These are phyloP conservation scores for Dinochytrium kinnereticum DNA, from an alignment of 371 early-diverging fungal species.

Conservation along the genomic window DNA sequence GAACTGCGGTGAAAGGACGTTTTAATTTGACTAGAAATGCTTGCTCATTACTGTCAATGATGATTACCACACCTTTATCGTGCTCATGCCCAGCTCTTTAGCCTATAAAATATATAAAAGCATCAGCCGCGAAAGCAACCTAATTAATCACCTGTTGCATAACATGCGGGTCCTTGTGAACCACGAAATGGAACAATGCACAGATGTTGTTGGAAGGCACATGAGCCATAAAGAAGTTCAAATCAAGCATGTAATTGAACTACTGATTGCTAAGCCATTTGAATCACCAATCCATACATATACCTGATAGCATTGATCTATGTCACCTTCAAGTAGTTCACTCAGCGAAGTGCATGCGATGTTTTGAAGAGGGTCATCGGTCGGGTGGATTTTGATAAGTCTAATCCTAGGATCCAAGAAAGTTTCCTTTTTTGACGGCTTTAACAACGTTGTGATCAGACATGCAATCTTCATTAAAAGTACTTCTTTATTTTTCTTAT, in stretches of 20 bases:
- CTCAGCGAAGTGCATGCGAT: not conserved
- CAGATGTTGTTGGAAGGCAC: conserved; percentile 34
- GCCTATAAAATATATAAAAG: not conserved
- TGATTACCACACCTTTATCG: not conserved
- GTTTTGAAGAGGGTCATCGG: not conserved
- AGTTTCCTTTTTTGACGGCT: not conserved
- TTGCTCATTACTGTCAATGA: not conserved
- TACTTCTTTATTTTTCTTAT: not conserved
- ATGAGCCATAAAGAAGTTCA: conserved; percentile 47
- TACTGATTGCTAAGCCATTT: conserved; percentile 29
- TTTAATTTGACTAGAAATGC: too few relatives aligned
- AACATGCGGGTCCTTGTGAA: conserved; percentile 35
- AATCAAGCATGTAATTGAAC: conserved; percentile 58
- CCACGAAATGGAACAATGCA: conserved; percentile 40
- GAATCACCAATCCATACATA: not conserved
- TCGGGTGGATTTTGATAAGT: not conserved
- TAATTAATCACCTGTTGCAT: conserved; percentile 21
- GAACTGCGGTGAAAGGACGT: too few relatives aligned
- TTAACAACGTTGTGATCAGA: too few relatives aligned
- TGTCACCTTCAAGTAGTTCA: not conserved
- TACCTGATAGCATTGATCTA: conserved; percentile 14
- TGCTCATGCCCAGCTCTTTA: not conserved
- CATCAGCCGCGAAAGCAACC: not conserved
- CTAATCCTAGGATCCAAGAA: not conserved
- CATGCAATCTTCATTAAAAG: too few relatives aligned